Evolutionary conservation across 208 protist species (phyloP).

Genomic region (Acanthamoeba rhysodes): DNA sequence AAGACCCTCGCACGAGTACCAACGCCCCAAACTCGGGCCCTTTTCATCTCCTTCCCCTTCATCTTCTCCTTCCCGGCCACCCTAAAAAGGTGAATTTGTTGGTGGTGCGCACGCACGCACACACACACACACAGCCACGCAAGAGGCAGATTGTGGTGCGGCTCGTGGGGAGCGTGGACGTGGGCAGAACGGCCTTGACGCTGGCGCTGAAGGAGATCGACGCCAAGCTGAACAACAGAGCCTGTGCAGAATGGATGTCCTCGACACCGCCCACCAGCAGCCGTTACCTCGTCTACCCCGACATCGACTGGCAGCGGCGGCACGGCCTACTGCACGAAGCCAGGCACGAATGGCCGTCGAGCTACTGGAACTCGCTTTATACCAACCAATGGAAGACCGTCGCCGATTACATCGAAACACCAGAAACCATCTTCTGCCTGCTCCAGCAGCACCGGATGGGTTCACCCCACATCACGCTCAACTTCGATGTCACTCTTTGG

Average conservation of each 20-base stretch:
- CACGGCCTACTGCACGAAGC: neutral
- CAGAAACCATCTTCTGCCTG: slow-evolving; percentile 16
- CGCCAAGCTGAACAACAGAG: neutral
- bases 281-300: too few species aligned
- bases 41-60: too few species aligned
- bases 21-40: too few species aligned
- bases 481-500: neutral
- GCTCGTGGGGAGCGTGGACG: neutral
- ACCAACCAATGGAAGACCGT: neutral
- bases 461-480: neutral
- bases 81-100: too few species aligned
- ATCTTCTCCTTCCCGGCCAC: too few species aligned
- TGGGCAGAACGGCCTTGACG: neutral
- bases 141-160: slow-evolving; percentile 10
- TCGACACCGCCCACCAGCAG: too few species aligned
- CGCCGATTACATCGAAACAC: neutral
- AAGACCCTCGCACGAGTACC: neutral
- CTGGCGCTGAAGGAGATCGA: neutral
- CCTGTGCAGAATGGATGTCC: too few species aligned
- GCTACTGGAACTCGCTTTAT: neutral
- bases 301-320: too few species aligned
- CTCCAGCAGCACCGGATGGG: neutral
- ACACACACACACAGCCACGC: slow-evolving; percentile 1
- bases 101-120: too few species aligned
- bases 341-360: neutral